These are phyloP conservation scores for Tylopilus plumbeoviolaceoides DNA, from an alignment of 768 basidiomycete species.

Conservation along the genomic window DNA sequence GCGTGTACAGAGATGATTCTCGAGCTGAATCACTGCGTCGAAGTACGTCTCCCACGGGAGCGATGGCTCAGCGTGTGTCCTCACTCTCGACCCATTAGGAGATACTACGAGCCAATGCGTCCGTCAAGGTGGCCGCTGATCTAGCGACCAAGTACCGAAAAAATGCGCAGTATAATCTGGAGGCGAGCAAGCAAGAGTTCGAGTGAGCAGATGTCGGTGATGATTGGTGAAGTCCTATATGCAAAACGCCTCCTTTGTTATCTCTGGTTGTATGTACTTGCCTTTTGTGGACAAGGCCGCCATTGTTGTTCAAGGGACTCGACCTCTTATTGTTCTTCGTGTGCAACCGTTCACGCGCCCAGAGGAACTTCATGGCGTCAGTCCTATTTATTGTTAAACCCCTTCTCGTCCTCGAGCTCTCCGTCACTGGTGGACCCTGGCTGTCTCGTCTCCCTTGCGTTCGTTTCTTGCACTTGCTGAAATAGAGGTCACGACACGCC, in stretches of 20 bases:
- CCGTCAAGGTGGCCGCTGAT: constrained; percentile 77
- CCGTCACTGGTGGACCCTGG: constrained; percentile 24
- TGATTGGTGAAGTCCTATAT: too few species aligned
- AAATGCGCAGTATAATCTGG: constrained; percentile 91
- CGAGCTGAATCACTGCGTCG: constrained; percentile 84
- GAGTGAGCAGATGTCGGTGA: not conserved
- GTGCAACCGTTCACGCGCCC: not conserved
- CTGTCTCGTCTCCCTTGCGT: constrained; percentile 5
- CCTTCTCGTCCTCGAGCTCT: not conserved
- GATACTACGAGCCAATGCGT: constrained; percentile 72
- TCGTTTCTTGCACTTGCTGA: not conserved
- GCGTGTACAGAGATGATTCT: constrained; percentile 90
- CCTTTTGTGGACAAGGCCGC: constrained; percentile 32
- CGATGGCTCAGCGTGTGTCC: too few species aligned
- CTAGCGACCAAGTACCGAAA: constrained; percentile 84
- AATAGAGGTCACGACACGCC: constrained; percentile 8
- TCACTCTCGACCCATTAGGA: constrained; percentile 43
- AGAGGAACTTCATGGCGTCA: not conserved
- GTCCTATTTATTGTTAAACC: constrained; percentile 10
- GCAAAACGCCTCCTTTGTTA: too few species aligned
- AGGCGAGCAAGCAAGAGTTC: constrained; percentile 51
- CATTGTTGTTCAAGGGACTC: too few species aligned
- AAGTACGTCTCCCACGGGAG: constrained; percentile 44
- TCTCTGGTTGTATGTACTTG: not conserved
- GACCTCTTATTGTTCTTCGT: constrained; percentile 26